A percentile compares a stretch with the other conserved stretches of the same genome.
phyloP scores from a whole-genome alignment of 345 rosid species.

The Firmiana major region DNA sequence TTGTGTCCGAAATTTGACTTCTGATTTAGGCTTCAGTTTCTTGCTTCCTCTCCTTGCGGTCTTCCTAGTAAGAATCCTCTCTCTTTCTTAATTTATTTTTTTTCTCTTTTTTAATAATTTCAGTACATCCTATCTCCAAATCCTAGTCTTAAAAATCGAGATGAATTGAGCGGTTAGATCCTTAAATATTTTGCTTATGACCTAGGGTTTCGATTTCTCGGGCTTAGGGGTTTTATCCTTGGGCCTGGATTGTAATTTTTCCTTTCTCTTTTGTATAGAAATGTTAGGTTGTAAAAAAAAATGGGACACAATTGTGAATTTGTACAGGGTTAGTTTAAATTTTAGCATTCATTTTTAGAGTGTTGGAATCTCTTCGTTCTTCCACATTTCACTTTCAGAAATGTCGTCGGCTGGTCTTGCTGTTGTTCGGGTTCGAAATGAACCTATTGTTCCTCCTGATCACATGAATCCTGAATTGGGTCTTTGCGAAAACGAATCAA shows the following conservation, averaged over 20 bases:
- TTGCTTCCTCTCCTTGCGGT: conserved; percentile 25
- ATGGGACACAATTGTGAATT: conserved; percentile 17
- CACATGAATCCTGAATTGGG: conserved; percentile 22
- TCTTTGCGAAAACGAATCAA: conserved; percentile 41
- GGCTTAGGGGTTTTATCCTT: not conserved
- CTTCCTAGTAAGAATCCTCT: conserved; percentile 36
- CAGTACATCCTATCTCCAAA: not conserved
- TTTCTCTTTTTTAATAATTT: not conserved
- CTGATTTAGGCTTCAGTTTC: conserved; percentile 18
- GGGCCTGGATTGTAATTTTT: not conserved
- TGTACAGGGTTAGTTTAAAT: conserved; percentile 8
- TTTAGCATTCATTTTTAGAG: not conserved
- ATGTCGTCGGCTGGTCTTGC: conserved; percentile 64
- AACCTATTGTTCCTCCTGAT: conserved; percentile 28
- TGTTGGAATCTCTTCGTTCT: not conserved
- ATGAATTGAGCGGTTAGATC: conserved; percentile 4
- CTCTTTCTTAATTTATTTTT: conserved; percentile 1
- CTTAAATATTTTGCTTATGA: not conserved
- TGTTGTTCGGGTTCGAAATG: conserved; percentile 34
- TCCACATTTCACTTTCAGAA: not conserved
- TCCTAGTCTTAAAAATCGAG: not conserved
- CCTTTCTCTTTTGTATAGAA: not conserved
- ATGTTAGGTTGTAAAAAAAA: not conserved
- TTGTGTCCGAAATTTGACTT: conserved; percentile 18
- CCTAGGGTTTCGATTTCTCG: not conserved